A percentile compares a stretch with the other conserved stretches of the same genome.
These are phyloP conservation scores for Aspergillus eucalypticola DNA, from an alignment of 2,329 filamentous ascomycete genomes.

Conservation along the genomic window DNA sequence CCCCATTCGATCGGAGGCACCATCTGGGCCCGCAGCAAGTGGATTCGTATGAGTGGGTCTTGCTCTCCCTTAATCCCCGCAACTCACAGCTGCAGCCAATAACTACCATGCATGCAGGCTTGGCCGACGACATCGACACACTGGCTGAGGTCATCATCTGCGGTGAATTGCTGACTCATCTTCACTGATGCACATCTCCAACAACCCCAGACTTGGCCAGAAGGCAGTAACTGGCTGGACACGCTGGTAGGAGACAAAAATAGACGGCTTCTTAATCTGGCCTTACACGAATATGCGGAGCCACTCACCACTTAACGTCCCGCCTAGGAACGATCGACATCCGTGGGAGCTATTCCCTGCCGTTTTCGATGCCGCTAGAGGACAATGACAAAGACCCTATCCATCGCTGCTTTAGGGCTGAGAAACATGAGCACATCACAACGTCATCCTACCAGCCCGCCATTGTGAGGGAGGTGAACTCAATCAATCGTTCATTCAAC, in stretches of 20 bases:
- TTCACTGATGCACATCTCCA: no score
- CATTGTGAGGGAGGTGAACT: no score
- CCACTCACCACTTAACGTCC: not conserved
- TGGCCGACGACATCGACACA: conserved; percentile 3
- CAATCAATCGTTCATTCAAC: not conserved
- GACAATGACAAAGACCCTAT: not conserved
- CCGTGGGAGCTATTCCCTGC: not conserved
- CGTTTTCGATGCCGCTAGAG: not conserved
- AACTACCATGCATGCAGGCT: not conserved
- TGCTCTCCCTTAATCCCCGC: not conserved
- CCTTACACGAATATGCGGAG: not conserved
- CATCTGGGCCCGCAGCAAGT: not conserved
- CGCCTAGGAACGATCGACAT: not conserved
- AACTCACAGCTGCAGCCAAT: not conserved
- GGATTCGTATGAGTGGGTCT: not conserved
- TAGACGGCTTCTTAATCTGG: not conserved
- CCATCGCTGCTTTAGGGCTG: not conserved
- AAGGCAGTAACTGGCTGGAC: no score
- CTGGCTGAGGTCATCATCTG: conserved; percentile 5
- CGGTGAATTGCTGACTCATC: no score
- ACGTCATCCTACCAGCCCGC: not conserved
- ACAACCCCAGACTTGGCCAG: no score
- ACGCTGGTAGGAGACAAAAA: not conserved
- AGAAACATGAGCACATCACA: not conserved
- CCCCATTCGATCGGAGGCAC: not conserved